phyloP scores from a whole-genome alignment of 78 protist species.

The Dictyostelium intermedium region DNA sequence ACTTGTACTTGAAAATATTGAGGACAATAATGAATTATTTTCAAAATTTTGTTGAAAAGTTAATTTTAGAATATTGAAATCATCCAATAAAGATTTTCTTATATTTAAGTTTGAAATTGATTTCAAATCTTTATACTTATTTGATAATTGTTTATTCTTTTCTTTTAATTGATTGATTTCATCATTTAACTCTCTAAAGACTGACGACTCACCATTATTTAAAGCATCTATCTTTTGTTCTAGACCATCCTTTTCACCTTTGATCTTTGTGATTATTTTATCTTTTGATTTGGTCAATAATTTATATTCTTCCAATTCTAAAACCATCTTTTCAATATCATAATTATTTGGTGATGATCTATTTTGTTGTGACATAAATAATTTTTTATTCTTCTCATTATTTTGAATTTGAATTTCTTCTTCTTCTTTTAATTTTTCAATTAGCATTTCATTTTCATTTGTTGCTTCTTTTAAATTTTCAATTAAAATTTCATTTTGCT shows the following conservation, averaged over 20 bases:
- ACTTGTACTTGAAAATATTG: neutral
- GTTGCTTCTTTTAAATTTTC: slow-evolving; percentile 56
- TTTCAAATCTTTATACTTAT: slow-evolving; percentile 21
- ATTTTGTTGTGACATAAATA: neutral
- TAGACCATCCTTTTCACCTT: slow-evolving; percentile 20
- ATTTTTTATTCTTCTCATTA: neutral
- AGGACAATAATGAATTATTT: neutral
- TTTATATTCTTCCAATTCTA: slow-evolving; percentile 31
- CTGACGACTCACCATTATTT: neutral
- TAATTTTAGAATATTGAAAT: slow-evolving; percentile 28
- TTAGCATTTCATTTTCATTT: slow-evolving; percentile 34
- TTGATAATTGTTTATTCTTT: slow-evolving; percentile 8
- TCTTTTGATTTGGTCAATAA: neutral
- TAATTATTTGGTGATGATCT: neutral
- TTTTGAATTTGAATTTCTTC: neutral
- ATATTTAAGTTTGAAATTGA: slow-evolving; percentile 30
- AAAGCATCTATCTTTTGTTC: neutral
- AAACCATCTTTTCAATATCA: slow-evolving; percentile 8
- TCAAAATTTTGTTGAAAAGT: slow-evolving; percentile 22
- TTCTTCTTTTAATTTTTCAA: slow-evolving; percentile 21
- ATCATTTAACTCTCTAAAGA: neutral
- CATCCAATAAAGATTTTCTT: slow-evolving; percentile 47
- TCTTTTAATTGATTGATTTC: slow-evolving; percentile 18
- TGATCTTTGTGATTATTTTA: slow-evolving; percentile 1
- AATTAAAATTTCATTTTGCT: slow-evolving; percentile 67